phyloP scores from a whole-genome alignment of 2,329 filamentous ascomycete species.

The Chaetomium olivaceum region DNA sequence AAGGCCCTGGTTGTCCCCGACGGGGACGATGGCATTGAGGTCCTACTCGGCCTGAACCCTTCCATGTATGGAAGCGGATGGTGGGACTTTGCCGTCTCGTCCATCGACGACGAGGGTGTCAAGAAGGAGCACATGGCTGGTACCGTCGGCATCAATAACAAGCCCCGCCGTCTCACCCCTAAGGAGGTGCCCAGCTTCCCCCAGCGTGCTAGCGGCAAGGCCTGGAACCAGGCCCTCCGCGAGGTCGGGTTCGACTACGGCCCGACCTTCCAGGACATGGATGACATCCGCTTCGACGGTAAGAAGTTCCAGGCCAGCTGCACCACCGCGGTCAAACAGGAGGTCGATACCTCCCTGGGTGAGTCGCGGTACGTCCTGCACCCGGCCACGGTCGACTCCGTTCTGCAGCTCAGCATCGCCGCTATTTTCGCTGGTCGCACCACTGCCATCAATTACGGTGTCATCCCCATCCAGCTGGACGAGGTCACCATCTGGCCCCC shows the following conservation, averaged over 20 bases:
- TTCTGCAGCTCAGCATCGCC: slow-evolving; percentile 36
- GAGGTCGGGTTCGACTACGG: slow-evolving; percentile 44
- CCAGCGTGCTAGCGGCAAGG: slow-evolving; percentile 1
- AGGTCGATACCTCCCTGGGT: slow-evolving; percentile 28
- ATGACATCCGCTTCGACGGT: slow-evolving; percentile 35
- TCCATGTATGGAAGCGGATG: background rate
- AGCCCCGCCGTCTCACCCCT: background rate
- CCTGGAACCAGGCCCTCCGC: slow-evolving; percentile 39
- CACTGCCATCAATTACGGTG: background rate
- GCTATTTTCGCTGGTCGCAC: background rate
- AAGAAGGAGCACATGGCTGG: background rate
- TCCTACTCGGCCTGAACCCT: background rate
- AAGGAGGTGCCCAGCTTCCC: background rate
- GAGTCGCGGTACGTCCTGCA: slow-evolving; percentile 46
- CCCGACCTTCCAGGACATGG: slow-evolving; percentile 41
- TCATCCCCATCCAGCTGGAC: slow-evolving; percentile 1
- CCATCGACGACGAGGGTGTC: background rate
- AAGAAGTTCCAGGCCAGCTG: slow-evolving; percentile 33
- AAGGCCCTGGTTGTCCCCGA: background rate
- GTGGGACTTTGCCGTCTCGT: background rate
- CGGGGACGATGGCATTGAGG: background rate
- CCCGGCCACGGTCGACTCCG: slow-evolving; percentile 43
- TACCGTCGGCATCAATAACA: background rate
- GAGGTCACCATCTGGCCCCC: slow-evolving; percentile 2
- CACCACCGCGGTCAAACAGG: background rate